Evolutionary conservation across 2,329 filamentous ascomycete genomes (phyloP), one percentile per base, ranked within the genome.

Genomic region (Fusarium falciforme): DNA sequence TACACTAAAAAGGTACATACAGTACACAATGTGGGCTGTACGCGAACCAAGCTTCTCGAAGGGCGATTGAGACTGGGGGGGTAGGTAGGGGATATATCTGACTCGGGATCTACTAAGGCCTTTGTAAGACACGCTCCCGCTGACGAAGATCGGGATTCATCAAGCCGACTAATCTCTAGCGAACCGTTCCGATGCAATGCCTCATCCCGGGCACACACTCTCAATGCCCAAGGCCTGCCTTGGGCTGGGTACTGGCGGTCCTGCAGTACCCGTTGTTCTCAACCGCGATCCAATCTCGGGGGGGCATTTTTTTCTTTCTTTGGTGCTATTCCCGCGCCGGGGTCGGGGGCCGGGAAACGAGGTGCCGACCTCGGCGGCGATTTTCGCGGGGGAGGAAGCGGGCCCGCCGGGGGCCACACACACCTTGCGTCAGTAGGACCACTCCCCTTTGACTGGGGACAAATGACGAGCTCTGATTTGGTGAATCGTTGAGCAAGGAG

Each of bases 301-400:
- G 35, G 60, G 54, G 55, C 44, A 42, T 63, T 61, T 68, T 66
- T 59, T 60, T 38, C n/a, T 59, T 52, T 74, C 38, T n/a, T 7
- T 29, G 47, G 16, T 52, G 20, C 20, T 58, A 20, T 38, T 27
- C n/a, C 57, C 61, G 20, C 52, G 38, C 49, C 40, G 64, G 31
- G 57, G 44, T 67, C 67, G 57, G 71, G 47, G 38, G 35, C 49
- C 59, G 61, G 58, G 61, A 75, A 54, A 68, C 59, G 68, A 62
- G 58, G 42, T 74, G 76, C 76, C 76, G 76, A 78, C 67, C 64
- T 78, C 76, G 76, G 76, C 76, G 74, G 63, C 29, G 62, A 40
- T 72, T 72, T 67, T 74, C 64, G 65, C 70, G 70, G 70, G 74
- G 57, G 52, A 57, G 55, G 44, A 57, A 66, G 59, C 58, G 61